Conservation (phyloP, 225 moss, liverwort and hornwort genomes). For the Rhytidiadelphus loreus region DNA sequence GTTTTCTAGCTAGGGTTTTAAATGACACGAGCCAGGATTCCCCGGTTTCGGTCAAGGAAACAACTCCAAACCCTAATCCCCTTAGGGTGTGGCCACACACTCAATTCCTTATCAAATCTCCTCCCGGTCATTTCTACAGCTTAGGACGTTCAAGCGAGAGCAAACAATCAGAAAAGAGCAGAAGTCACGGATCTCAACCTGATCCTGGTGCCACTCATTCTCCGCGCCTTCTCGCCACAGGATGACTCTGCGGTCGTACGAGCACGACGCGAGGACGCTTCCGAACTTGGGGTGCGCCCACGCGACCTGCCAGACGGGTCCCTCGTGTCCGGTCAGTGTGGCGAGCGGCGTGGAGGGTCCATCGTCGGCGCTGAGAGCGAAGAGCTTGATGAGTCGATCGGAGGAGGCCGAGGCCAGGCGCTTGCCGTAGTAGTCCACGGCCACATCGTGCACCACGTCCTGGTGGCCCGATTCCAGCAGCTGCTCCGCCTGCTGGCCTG, state of each 20-base stretch:
- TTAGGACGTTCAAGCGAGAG: not conserved
- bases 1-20: not conserved
- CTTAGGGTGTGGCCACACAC: not conserved
- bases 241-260: conserved; percentile 68
- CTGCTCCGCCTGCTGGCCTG: conserved; percentile 29
- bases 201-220: conserved; percentile 75
- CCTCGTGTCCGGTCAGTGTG: conserved; percentile 64
- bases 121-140: too few relatives aligned
- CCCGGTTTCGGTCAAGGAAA: not conserved
- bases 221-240: conserved; percentile 69
- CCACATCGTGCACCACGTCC: conserved; percentile 92
- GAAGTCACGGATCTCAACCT: not conserved
- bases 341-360: conserved; percentile 18
- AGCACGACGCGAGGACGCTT: conserved; percentile 71
- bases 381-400: conserved; percentile 71
- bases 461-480: conserved; percentile 78
- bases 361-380: conserved; percentile 33
- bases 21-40: not conserved
- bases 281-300: conserved; percentile 94
- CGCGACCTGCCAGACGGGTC: conserved; percentile 88
- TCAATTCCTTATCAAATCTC: not conserved
- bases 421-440: conserved; percentile 83
- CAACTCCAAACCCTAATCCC: not conserved
- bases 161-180: not conserved
- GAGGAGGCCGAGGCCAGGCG: conserved; percentile 73